These are phyloP conservation scores for Bidens hawaiensis DNA, from an alignment of 140 eudicot genomes.

Conservation along the genomic window DNA sequence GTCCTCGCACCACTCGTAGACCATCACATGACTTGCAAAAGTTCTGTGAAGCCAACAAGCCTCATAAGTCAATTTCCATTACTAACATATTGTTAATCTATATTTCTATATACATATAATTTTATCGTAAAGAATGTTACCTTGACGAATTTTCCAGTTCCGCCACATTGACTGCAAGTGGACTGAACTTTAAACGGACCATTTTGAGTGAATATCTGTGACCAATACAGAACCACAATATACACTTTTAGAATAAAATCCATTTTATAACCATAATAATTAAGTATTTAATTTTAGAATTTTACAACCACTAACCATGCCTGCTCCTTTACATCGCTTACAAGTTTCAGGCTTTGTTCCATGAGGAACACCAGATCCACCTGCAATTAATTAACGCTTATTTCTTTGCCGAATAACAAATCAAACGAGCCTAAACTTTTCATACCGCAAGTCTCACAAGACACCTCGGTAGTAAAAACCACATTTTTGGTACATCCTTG, in stretches of 20 bases:
- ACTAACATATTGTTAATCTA: not conserved
- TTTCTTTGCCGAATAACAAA: not conserved
- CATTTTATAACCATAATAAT: constrained; percentile 1
- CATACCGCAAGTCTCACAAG: constrained; percentile 71
- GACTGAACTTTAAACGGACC: constrained; percentile 26
- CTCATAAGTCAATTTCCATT: constrained; percentile 5
- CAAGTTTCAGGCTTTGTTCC: constrained; percentile 85
- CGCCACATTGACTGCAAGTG: constrained; percentile 35
- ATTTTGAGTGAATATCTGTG: constrained; percentile 18
- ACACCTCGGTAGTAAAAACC: constrained; percentile 46
- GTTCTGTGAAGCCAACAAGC: constrained; percentile 40
- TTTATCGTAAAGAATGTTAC: constrained; percentile 7
- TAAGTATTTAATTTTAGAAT: not conserved
- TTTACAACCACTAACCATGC: constrained; percentile 38
- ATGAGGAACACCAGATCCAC: constrained; percentile 79
- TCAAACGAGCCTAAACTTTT: not conserved
- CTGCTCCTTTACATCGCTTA: constrained; percentile 70
- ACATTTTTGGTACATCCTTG: constrained; percentile 70
- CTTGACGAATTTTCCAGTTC: constrained; percentile 43
- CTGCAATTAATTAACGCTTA: constrained; percentile 24
- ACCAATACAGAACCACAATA: not conserved
- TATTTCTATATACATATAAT: not conserved
- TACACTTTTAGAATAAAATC: not conserved
- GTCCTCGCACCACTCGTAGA: constrained; percentile 50
- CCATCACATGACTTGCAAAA: constrained; percentile 83